phyloP scores from a whole-genome alignment of 2,329 filamentous ascomycete species.

The Claviceps pazoutovae region DNA sequence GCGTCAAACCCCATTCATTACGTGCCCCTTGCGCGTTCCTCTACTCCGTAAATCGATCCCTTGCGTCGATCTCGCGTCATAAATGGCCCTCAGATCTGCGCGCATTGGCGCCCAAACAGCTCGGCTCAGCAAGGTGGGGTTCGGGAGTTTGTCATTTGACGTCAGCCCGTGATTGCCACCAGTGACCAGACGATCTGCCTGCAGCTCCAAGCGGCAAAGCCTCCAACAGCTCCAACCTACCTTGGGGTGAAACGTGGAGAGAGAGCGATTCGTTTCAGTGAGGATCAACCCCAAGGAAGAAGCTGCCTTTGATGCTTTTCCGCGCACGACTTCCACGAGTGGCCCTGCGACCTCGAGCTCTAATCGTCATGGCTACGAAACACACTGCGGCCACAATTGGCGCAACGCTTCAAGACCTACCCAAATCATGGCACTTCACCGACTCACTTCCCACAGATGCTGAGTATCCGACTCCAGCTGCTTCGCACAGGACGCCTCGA shows the following conservation, averaged over 20 bases:
- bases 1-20: too few species aligned
- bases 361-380: constrained; percentile 19
- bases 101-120: too few species aligned
- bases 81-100: too few species aligned
- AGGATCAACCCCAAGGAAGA: not conserved
- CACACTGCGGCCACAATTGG: constrained; percentile 16
- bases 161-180: constrained; percentile 2
- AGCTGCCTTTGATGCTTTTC: constrained; percentile 20
- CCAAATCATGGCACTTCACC: constrained; percentile 52
- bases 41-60: too few species aligned
- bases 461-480: constrained; percentile 63
- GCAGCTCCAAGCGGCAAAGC: not conserved
- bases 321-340: constrained; percentile 18
- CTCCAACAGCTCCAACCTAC: not conserved
- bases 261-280: not conserved
- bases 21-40: too few species aligned
- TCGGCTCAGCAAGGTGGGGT: too few species aligned
- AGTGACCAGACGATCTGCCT: not conserved
- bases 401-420: constrained; percentile 37
- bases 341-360: constrained; percentile 13
- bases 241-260: not conserved
- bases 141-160: constrained; percentile 1
- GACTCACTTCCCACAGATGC: constrained; percentile 62
- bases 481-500: constrained; percentile 69
- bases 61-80: too few species aligned